Conservation (phyloP, 192 early-diverging fungal genomes). For the Chytriomyces confervae region DNA sequence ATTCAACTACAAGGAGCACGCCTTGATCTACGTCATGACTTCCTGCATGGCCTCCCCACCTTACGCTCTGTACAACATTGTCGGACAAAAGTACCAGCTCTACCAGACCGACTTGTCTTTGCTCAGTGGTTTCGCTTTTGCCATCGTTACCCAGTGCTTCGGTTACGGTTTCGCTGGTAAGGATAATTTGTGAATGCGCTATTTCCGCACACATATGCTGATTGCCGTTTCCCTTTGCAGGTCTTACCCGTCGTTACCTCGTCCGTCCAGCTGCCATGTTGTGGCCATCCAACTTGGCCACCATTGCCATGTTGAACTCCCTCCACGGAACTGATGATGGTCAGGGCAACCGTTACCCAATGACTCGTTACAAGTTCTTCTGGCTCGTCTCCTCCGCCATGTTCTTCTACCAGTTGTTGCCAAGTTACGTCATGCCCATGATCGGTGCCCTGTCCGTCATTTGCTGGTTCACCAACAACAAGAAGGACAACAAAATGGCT, state of each 20-base stretch:
- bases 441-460: constrained; percentile 14
- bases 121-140: neutral
- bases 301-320: constrained; percentile 78
- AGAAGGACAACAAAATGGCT: neutral
- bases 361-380: constrained; percentile 26
- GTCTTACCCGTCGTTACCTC: constrained; percentile 73
- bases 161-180: constrained; percentile 62
- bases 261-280: constrained; percentile 87
- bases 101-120: neutral
- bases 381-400: constrained; percentile 14
- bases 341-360: neutral
- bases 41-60: neutral
- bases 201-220: no score
- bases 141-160: constrained; percentile 33
- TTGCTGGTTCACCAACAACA: constrained; percentile 16
- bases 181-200: no score
- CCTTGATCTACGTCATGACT: constrained; percentile 5
- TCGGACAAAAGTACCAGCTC: constrained; percentile 6
- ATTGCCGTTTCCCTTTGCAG: constrained; percentile 28
- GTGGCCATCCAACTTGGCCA: constrained; percentile 81
- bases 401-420: constrained; percentile 17
- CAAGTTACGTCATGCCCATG: constrained; percentile 17
- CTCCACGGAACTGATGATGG: constrained; percentile 60
- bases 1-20: constrained; percentile 82
- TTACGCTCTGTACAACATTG: constrained; percentile 53